Conservation (phyloP, 169 alveolate genomes). For the Eimeria falciformis region DNA sequence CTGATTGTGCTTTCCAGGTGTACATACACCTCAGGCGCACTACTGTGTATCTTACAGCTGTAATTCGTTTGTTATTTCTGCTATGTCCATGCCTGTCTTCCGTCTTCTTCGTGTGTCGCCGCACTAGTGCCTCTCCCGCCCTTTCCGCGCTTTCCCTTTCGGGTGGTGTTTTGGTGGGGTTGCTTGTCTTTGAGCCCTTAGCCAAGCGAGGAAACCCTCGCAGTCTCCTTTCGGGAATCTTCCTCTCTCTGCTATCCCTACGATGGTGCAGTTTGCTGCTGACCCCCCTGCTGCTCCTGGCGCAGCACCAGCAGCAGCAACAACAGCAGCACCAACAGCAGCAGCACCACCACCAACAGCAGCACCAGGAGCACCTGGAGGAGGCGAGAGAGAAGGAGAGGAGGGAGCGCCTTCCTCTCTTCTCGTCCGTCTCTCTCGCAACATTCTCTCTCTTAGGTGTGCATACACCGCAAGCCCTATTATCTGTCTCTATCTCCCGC, state of each 20-base stretch:
- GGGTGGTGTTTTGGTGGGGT: not conserved
- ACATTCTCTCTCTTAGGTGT: slow-evolving; percentile 16
- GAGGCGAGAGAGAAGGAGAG: not conserved
- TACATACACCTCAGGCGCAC: no score
- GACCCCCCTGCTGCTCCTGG: slow-evolving; percentile 2
- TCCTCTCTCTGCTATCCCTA: not conserved
- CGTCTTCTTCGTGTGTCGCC: no score
- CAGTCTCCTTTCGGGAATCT: not conserved
- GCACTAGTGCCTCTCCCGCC: no score
- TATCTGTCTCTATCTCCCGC: not conserved
- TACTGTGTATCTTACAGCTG: no score
- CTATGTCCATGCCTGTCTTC: not conserved
- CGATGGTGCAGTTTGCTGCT: not conserved
- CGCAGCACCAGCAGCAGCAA: not conserved
- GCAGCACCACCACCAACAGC: not conserved
- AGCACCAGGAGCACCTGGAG: not conserved
- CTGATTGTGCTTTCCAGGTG: no score
- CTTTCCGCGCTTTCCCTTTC: not conserved
- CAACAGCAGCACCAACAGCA: not conserved
- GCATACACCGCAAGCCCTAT: not conserved
- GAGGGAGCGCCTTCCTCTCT: not conserved
- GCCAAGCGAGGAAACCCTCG: not conserved
- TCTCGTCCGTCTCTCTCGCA: slow-evolving; percentile 23
- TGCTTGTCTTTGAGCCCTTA: not conserved
- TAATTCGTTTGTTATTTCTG: no score